phyloP scores from a whole-genome alignment of 2,329 filamentous ascomycete genomes.

The Fusarium hainanense region DNA sequence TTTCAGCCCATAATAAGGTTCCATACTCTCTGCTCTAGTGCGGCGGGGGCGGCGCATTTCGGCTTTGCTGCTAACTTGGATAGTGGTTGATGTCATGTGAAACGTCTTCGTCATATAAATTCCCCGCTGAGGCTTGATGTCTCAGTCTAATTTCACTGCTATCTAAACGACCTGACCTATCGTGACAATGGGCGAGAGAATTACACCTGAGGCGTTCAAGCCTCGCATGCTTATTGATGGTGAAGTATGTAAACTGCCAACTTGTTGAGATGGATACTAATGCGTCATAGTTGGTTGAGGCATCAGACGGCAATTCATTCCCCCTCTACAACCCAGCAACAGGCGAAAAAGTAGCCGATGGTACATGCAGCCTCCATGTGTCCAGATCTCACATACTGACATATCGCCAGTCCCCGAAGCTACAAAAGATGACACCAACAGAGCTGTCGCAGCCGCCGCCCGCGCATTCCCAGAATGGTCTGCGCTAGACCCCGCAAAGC shows the following conservation, averaged over 20 bases:
- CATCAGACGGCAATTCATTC: conserved; percentile 34
- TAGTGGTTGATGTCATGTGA: conserved; percentile 7
- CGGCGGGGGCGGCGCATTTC: conserved; percentile 5
- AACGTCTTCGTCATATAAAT: conserved; percentile 2
- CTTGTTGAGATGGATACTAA: not conserved
- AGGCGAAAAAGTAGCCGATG: conserved; percentile 27
- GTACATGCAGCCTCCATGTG: not conserved
- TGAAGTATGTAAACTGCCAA: conserved; percentile 3
- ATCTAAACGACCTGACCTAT: not conserved
- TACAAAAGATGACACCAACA: conserved; percentile 59
- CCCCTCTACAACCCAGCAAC: conserved; percentile 36
- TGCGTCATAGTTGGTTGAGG: conserved; percentile 24
- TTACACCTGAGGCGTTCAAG: conserved; percentile 1
- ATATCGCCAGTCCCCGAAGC: conserved; percentile 51
- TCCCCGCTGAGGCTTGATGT: not conserved
- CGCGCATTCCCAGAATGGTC: conserved; percentile 61
- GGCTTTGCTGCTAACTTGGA: not conserved
- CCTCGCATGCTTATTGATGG: conserved; percentile 34
- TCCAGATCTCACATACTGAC: rapidly evolving
- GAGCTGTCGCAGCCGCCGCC: conserved; percentile 60
- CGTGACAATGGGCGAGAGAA: not conserved
- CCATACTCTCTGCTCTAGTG: not conserved
- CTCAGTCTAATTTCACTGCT: not conserved
- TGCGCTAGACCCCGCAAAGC: conserved; percentile 51
- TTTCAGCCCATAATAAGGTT: not conserved